Percentiles rank a stretch among this genome's conserved stretches.
Evolutionary conservation across 345 rosid genomes (phyloP).

Genomic region (Gossypium turneri): DNA sequence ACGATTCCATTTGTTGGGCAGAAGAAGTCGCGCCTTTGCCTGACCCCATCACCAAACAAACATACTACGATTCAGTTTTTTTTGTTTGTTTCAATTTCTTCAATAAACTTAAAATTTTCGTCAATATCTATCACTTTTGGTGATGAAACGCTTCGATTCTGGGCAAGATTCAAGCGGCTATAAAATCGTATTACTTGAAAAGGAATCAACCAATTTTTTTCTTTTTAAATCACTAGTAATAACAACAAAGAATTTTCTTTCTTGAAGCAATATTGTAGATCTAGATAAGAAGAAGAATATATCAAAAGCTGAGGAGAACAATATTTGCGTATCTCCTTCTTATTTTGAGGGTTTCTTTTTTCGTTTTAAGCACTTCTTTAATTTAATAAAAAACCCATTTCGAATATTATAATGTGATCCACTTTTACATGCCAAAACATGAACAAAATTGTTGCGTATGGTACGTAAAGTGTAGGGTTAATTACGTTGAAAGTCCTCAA

Average conservation of each 20-base stretch:
- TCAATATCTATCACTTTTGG: neutral
- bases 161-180: constrained; percentile 7
- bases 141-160: neutral
- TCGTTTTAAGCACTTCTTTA: neutral
- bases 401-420: neutral
- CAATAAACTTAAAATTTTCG: neutral
- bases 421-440: neutral
- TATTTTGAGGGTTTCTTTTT: neutral
- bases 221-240: neutral
- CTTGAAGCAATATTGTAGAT: neutral
- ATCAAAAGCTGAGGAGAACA: neutral
- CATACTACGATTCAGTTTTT: neutral
- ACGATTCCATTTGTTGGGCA: constrained; percentile 20
- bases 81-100: neutral
- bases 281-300: neutral
- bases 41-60: constrained; percentile 26
- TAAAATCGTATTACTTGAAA: neutral
- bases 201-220: neutral
- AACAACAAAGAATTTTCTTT: neutral
- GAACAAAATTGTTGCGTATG: neutral
- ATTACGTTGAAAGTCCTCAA: no score
- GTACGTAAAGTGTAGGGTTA: no score
- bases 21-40: constrained; percentile 31
- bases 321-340: neutral
- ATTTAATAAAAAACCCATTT: neutral